Conservation (phyloP, 495 filamentous ascomycete genomes). For the Terfezia boudieri region DNA sequence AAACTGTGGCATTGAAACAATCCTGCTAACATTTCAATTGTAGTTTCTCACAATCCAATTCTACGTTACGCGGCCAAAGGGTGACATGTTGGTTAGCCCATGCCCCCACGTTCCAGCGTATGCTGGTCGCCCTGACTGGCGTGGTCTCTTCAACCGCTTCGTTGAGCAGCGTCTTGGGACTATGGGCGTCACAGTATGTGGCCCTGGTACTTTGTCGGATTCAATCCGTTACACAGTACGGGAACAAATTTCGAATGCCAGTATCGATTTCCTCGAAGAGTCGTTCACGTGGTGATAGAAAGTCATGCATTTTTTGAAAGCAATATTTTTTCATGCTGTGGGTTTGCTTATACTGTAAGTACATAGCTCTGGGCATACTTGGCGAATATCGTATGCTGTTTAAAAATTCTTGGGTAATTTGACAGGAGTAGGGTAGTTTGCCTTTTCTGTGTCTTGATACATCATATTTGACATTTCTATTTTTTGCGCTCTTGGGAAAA, state of each 20-base stretch:
- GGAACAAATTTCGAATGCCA: slow-evolving; percentile 35
- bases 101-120: not conserved
- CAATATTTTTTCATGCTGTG: no score
- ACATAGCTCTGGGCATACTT: no score
- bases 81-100: slow-evolving; percentile 34
- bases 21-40: slow-evolving; percentile 4
- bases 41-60: slow-evolving; percentile 55
- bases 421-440: no score
- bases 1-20: slow-evolving; percentile 45
- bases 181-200: slow-evolving; percentile 79
- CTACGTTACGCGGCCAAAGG: slow-evolving; percentile 61
- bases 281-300: slow-evolving; percentile 55
- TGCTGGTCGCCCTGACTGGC: not conserved
- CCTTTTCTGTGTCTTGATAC: no score
- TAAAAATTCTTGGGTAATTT: no score
- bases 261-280: slow-evolving; percentile 71
- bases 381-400: no score
- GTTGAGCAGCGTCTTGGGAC: slow-evolving; percentile 56
- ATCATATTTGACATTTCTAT: no score
- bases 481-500: no score
- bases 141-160: slow-evolving; percentile 41
- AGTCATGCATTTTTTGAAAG: no score
- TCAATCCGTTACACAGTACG: slow-evolving; percentile 58
- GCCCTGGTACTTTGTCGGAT: slow-evolving; percentile 61
- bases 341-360: no score